A percentile compares a stretch with the other conserved stretches of the same genome.
Evolutionary conservation across 768 basidiomycete species (phyloP).

Genomic region (Lactifluus pinguis): DNA sequence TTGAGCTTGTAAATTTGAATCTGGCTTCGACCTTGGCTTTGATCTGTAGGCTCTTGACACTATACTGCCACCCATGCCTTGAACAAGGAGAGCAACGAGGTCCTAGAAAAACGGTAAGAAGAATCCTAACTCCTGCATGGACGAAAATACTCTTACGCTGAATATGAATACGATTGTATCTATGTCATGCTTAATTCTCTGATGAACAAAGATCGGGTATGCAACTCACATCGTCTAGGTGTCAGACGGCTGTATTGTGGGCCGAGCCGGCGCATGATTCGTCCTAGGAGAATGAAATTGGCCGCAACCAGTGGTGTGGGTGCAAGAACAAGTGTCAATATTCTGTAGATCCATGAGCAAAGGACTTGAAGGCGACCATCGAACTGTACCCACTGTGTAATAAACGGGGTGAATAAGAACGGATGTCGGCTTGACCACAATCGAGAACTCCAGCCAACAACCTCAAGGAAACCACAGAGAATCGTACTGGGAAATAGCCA

Average conservation of each 20-base stretch:
- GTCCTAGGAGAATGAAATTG: too few relatives aligned
- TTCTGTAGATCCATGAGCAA: not conserved
- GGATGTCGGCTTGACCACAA: conserved; percentile 14
- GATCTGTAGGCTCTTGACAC: not conserved
- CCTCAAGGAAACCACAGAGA: not conserved
- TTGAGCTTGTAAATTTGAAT: too few relatives aligned
- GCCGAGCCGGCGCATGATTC: conserved; percentile 11
- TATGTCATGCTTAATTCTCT: not conserved
- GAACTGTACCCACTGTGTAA: conserved; percentile 13
- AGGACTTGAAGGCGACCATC: not conserved
- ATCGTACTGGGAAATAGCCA: conserved; percentile 16
- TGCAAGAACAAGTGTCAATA: conserved; percentile 7
- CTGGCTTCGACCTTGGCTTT: too few relatives aligned
- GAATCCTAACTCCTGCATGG: not conserved
- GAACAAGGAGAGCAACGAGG: conserved; percentile 11
- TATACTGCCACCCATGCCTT: conserved; percentile 12
- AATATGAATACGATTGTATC: conserved; percentile 13
- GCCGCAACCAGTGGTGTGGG: conserved; percentile 15
- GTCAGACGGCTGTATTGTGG: conserved; percentile 11
- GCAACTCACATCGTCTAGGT: conserved; percentile 12
- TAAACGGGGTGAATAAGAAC: not conserved
- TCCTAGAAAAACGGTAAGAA: conserved; percentile 5
- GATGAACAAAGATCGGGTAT: not conserved
- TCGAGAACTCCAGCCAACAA: conserved; percentile 7
- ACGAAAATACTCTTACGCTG: not conserved